Evolutionary conservation across 2,329 filamentous ascomycete genomes (phyloP).

Genomic region (Botryotinia globosa): DNA sequence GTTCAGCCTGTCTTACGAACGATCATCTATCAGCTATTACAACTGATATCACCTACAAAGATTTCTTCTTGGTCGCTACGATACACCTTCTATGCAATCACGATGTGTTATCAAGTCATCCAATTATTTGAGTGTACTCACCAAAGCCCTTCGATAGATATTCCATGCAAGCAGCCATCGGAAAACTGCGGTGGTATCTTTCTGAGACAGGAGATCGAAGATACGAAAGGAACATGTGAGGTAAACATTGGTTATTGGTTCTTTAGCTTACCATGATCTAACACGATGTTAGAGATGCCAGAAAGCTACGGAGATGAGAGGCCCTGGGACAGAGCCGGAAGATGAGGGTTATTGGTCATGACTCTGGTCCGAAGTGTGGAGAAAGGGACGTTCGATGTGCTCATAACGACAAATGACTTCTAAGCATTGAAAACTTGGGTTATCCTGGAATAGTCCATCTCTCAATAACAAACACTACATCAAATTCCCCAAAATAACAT

Average conservation of each 20-base stretch:
- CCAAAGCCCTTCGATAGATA: constrained; percentile 23
- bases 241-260: background rate
- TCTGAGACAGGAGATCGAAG: constrained; percentile 32
- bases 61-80: background rate
- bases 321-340: constrained; percentile 18
- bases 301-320: constrained; percentile 21
- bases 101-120: constrained; percentile 36
- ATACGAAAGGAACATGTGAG: constrained; percentile 27
- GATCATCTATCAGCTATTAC: background rate
- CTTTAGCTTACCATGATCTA: background rate
- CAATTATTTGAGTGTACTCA: constrained; percentile 34
- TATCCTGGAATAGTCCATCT: background rate
- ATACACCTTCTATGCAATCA: constrained; percentile 1
- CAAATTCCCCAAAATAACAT: background rate
- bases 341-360: constrained; percentile 32
- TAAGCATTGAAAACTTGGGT: background rate
- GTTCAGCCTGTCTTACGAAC: background rate
- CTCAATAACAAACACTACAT: background rate
- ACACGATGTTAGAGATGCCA: constrained; percentile 26
- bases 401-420: background rate
- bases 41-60: background rate
- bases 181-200: constrained; percentile 30
- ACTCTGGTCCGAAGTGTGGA: background rate
- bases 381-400: background rate
- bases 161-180: constrained; percentile 28